Percentiles rank a stretch among this genome's conserved stretches.
These are phyloP conservation scores for Venturia nashicola DNA, from an alignment of 2,329 filamentous ascomycete species.

Conservation along the genomic window DNA sequence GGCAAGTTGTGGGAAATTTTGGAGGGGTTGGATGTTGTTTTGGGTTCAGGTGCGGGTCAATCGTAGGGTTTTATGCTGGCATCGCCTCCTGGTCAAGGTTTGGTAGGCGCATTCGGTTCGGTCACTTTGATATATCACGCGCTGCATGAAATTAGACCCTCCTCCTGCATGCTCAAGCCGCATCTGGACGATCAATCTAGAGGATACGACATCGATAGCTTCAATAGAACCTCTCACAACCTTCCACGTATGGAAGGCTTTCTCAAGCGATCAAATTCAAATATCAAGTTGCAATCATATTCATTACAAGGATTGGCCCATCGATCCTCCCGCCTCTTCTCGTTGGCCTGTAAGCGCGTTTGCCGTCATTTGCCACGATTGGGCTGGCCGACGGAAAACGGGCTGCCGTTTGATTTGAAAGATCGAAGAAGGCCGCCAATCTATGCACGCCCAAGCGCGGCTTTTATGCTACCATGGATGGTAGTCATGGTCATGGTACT, in stretches of 20 bases:
- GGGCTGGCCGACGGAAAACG: not conserved
- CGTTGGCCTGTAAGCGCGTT: not conserved
- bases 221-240: not conserved
- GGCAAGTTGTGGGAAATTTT: conserved; percentile 12
- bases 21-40: conserved; percentile 11
- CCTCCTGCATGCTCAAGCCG: not conserved
- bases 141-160: not conserved
- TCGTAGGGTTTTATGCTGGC: too few relatives aligned
- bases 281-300: not conserved
- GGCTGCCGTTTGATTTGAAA: not conserved
- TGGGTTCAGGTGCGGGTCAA: too few relatives aligned
- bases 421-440: not conserved
- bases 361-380: conserved; percentile 3
- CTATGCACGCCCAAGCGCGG: not conserved
- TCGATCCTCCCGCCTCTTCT: not conserved
- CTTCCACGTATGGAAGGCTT: not conserved
- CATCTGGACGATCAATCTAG: not conserved
- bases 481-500: too few relatives aligned
- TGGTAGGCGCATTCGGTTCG: too few relatives aligned
- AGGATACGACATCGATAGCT: not conserved
- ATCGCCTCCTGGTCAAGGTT: too few relatives aligned
- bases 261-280: not conserved
- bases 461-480: not conserved
- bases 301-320: not conserved
- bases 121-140: not conserved